Evolutionary conservation across 2,329 filamentous ascomycete genomes (phyloP).

Genomic region (Fusarium verrucosum): DNA sequence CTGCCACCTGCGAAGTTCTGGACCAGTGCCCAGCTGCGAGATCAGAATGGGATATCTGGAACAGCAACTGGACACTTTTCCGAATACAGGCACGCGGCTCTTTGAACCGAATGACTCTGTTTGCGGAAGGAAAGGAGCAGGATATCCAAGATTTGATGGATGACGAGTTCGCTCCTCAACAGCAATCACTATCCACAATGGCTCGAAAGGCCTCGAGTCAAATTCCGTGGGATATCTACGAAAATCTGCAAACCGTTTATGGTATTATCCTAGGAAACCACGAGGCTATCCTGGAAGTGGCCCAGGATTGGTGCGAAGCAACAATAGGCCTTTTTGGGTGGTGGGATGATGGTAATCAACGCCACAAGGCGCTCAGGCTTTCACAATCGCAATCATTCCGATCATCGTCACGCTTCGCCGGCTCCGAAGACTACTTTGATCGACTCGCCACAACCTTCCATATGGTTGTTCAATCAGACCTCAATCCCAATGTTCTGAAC

Average conservation of each 20-base stretch:
- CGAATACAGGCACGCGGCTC: slow-evolving; percentile 77
- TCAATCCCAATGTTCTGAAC: slow-evolving; percentile 79
- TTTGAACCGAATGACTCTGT: slow-evolving; percentile 75
- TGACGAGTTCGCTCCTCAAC: slow-evolving; percentile 51
- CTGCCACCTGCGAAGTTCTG: slow-evolving; percentile 74
- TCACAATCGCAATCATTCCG: slow-evolving; percentile 53
- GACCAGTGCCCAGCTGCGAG: slow-evolving; percentile 75
- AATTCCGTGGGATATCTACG: slow-evolving; percentile 90
- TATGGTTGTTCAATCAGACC: slow-evolving; percentile 73
- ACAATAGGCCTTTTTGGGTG: slow-evolving; percentile 84
- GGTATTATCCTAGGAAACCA: slow-evolving; percentile 80
- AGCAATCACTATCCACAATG: slow-evolving; percentile 69
- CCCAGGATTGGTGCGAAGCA: slow-evolving; percentile 93
- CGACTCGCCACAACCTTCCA: slow-evolving; percentile 78
- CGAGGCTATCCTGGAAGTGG: slow-evolving; percentile 76
- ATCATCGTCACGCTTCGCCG: slow-evolving; percentile 56
- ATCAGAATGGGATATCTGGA: slow-evolving; percentile 83
- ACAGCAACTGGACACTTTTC: slow-evolving; percentile 85
- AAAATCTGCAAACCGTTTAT: slow-evolving; percentile 83
- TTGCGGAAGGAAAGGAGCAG: slow-evolving; percentile 78
- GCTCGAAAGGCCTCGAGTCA: slow-evolving; percentile 82
- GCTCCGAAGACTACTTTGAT: slow-evolving; percentile 75
- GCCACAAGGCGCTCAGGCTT: slow-evolving; percentile 52
- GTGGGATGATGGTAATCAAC: slow-evolving; percentile 83
- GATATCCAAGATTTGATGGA: slow-evolving; percentile 46